These are phyloP conservation scores for Echium plantagineum DNA, from an alignment of 257 asterid genomes.

Conservation along the genomic window DNA sequence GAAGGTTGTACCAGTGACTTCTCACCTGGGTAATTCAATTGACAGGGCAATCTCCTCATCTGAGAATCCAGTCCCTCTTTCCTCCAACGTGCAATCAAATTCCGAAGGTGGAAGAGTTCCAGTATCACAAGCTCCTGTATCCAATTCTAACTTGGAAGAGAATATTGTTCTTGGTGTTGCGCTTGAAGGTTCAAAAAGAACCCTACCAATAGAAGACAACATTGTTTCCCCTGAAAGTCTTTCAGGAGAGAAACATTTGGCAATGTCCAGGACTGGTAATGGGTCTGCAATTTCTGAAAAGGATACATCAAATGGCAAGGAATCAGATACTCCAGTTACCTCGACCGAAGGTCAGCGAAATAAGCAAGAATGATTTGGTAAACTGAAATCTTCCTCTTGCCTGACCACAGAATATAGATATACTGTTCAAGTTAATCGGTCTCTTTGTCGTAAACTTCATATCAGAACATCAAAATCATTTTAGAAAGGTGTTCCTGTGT, in stretches of 20 bases:
- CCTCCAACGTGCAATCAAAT: slow-evolving; percentile 33
- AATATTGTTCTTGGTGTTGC: slow-evolving; percentile 96
- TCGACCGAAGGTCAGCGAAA: slow-evolving; percentile 29
- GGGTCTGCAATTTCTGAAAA: slow-evolving; percentile 30
- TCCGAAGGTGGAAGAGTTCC: slow-evolving; percentile 33
- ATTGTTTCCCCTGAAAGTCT: slow-evolving; percentile 17
- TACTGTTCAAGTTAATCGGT: no score
- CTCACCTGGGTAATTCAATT: slow-evolving; percentile 3
- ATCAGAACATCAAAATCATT: no score
- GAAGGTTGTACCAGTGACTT: slow-evolving; percentile 26
- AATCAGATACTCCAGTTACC: slow-evolving; percentile 17
- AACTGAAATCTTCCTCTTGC: background rate
- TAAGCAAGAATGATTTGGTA: slow-evolving; percentile 20
- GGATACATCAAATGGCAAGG: slow-evolving; percentile 30
- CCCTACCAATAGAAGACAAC: slow-evolving; percentile 84
- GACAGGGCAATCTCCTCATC: slow-evolving; percentile 16
- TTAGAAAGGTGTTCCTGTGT: no score
- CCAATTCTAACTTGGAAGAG: slow-evolving; percentile 68
- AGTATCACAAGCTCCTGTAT: slow-evolving; percentile 22
- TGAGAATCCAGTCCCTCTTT: slow-evolving; percentile 17
- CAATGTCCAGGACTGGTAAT: slow-evolving; percentile 37
- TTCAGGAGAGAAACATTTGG: slow-evolving; percentile 48
- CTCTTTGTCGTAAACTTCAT: no score
- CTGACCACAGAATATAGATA: background rate
- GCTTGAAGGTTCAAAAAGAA: slow-evolving; percentile 87